Percentiles rank a stretch among this genome's conserved stretches.
These are phyloP conservation scores for Solanum virginianum DNA, from an alignment of 257 asterid genomes.

Conservation along the genomic window DNA sequence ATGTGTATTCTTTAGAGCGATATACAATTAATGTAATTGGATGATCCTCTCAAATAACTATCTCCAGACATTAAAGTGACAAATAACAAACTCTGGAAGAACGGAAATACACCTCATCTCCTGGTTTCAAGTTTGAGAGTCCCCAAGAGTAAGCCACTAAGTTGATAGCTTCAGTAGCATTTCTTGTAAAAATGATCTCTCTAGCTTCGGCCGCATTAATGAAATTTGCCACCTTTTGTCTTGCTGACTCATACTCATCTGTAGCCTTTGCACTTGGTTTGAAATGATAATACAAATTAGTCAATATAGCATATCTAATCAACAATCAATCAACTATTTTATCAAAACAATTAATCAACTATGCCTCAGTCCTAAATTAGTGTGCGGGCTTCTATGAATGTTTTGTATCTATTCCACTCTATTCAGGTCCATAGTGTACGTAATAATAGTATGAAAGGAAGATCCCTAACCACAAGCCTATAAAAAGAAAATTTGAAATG, in stretches of 20 bases:
- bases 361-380: not conserved
- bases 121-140: slow-evolving; percentile 56
- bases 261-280: slow-evolving; percentile 70
- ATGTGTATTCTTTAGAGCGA: not conserved
- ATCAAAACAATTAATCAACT: not conserved
- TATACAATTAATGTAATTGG: not conserved
- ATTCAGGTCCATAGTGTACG: not conserved
- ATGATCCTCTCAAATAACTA: not conserved
- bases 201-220: slow-evolving; percentile 51
- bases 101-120: slow-evolving; percentile 59
- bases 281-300: not conserved
- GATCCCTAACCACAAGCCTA: not conserved
- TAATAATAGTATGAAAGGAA: not conserved
- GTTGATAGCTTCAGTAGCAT: slow-evolving; percentile 97
- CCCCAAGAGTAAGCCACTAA: slow-evolving; percentile 97
- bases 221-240: slow-evolving; percentile 81
- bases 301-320: not conserved
- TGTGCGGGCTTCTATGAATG: not conserved
- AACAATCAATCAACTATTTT: not conserved
- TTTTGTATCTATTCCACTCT: not conserved
- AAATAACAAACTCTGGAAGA: not conserved
- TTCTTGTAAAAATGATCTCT: slow-evolving; percentile 86
- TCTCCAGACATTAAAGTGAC: not conserved
- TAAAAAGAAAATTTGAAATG: not conserved
- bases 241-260: slow-evolving; percentile 72